phyloP scores from a whole-genome alignment of 1,284 basidiomycete genomes.

The Leccinum huronense region DNA sequence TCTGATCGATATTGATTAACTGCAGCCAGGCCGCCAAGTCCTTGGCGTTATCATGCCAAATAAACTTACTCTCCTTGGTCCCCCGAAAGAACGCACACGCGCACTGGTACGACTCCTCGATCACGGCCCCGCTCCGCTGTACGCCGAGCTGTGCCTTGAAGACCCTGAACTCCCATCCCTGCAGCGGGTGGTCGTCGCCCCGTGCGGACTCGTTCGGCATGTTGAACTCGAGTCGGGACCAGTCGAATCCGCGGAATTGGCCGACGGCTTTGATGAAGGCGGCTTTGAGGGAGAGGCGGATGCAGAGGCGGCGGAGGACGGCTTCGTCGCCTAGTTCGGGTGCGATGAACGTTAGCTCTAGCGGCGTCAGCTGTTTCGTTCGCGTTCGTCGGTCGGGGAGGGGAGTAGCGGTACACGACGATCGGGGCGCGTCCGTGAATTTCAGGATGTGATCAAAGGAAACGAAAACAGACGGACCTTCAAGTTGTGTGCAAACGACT shows the following conservation, averaged over 20 bases:
- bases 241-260: conserved; percentile 75
- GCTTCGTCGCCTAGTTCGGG: conserved; percentile 56
- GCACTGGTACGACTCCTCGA: conserved; percentile 70
- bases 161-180: conserved; percentile 80
- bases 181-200: conserved; percentile 63
- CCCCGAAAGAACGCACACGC: conserved; percentile 73
- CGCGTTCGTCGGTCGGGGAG: not conserved
- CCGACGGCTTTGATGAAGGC: conserved; percentile 80
- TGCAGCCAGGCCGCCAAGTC: conserved; percentile 75
- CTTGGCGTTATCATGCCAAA: conserved; percentile 66
- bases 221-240: conserved; percentile 74
- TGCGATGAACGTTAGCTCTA: conserved; percentile 56
- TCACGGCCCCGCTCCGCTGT: conserved; percentile 49
- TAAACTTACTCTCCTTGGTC: conserved; percentile 57
- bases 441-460: not conserved
- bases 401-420: not conserved
- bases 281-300: conserved; percentile 71
- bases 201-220: conserved; percentile 57
- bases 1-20: conserved; percentile 77
- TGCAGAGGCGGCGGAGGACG: conserved; percentile 67
- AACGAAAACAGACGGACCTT: conserved; percentile 39
- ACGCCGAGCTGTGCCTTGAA: conserved; percentile 72
- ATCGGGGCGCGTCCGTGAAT: not conserved
- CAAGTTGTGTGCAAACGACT: conserved; percentile 66
- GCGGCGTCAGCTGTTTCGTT: conserved; percentile 52